These are phyloP conservation scores for Linderniella brevidens DNA, from an alignment of 257 asterid genomes.

Conservation along the genomic window DNA sequence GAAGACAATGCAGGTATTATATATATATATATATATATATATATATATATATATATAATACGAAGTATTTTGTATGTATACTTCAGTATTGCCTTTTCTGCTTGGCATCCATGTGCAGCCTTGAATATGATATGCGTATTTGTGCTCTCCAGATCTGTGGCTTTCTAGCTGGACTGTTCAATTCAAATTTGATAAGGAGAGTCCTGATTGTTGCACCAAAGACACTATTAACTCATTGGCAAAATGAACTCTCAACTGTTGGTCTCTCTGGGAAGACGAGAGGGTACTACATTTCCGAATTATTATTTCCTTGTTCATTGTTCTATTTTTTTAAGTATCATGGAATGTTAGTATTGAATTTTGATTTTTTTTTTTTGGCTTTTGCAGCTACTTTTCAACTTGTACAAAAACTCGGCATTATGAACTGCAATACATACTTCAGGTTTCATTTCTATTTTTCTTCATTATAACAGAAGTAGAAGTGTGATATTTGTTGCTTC, in stretches of 20 bases:
- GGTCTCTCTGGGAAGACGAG: slow-evolving; percentile 66
- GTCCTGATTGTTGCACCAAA: slow-evolving; percentile 85
- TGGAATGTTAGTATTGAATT: too few species aligned
- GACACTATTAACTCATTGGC: slow-evolving; percentile 85
- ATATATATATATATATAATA: too few species aligned
- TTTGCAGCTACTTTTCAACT: slow-evolving; percentile 64
- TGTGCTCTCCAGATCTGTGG: slow-evolving; percentile 53
- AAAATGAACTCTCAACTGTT: slow-evolving; percentile 61
- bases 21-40: too few species aligned
- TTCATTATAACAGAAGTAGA: too few species aligned
- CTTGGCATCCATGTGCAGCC: slow-evolving; percentile 3
- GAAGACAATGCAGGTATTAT: slow-evolving; percentile 99
- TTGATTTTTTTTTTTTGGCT: too few species aligned
- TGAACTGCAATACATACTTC: slow-evolving; percentile 82
- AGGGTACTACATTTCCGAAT: slow-evolving; percentile 53
- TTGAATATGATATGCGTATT: slow-evolving; percentile 4
- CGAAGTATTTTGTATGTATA: too few species aligned
- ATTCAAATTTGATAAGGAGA: slow-evolving; percentile 55
- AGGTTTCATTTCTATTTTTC: too few species aligned
- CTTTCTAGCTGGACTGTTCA: slow-evolving; percentile 66
- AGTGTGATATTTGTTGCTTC: background rate
- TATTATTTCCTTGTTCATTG: too few species aligned
- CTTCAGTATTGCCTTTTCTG: background rate
- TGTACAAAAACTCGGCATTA: slow-evolving; percentile 52
- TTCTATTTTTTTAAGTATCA: too few species aligned